These are phyloP conservation scores for Flammula alnicola DNA, from an alignment of 1,284 basidiomycete genomes.

Conservation along the genomic window DNA sequence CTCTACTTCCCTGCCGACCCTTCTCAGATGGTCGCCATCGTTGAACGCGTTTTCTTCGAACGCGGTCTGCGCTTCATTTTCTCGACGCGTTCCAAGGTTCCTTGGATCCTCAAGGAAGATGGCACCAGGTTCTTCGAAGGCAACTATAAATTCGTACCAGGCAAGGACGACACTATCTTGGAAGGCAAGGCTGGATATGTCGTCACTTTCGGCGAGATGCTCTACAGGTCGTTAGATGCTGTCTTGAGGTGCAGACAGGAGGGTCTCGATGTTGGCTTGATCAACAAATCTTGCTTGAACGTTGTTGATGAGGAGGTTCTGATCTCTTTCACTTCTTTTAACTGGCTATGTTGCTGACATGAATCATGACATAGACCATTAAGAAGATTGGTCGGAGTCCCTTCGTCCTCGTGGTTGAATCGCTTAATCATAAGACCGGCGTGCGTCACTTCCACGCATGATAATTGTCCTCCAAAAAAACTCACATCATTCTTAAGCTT, in stretches of 20 bases:
- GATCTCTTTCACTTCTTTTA: not conserved
- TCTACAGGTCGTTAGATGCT: slow-evolving; percentile 82
- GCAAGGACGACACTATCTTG: slow-evolving; percentile 77
- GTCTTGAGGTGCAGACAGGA: slow-evolving; percentile 71
- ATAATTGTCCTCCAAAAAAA: not conserved
- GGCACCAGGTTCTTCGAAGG: slow-evolving; percentile 70
- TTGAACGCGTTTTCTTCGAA: slow-evolving; percentile 81
- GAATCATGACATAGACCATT: slow-evolving; percentile 46
- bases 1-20: slow-evolving; percentile 88
- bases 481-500: slow-evolving; percentile 47
- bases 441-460: slow-evolving; percentile 42
- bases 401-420: slow-evolving; percentile 84
- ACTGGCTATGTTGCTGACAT: not conserved
- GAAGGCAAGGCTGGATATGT: slow-evolving; percentile 79
- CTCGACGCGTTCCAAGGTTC: slow-evolving; percentile 86
- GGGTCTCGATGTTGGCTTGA: slow-evolving; percentile 78
- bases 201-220: slow-evolving; percentile 81
- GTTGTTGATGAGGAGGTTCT: slow-evolving; percentile 77
- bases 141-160: slow-evolving; percentile 78
- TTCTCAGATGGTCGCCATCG: slow-evolving; percentile 77
- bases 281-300: slow-evolving; percentile 86
- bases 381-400: slow-evolving; percentile 71
- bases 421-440: slow-evolving; percentile 86
- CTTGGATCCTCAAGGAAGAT: slow-evolving; percentile 81
- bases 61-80: slow-evolving; percentile 82